Base-by-base conservation (phyloP, 768 basidiomycete species). In the Xerocomus spinulosus region DNA sequence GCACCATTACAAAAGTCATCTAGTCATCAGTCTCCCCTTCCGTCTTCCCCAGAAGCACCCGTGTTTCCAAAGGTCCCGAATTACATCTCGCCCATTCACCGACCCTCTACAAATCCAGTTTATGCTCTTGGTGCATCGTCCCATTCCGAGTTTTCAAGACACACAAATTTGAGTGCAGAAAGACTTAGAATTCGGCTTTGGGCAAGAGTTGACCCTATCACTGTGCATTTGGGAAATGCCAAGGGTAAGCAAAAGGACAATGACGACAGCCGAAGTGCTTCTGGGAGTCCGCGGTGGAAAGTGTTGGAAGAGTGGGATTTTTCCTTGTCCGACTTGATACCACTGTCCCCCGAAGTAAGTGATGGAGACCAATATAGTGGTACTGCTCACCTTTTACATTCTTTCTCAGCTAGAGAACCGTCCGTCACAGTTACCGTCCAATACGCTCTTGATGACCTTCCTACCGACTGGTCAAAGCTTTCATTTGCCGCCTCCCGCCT, bases 71-170 rank as follows among this genome's bases (percentile, higher is more conserved):
- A 54, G 35, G 60, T 67, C 9, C 81, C 87, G 3, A 78, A 87
- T 59, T 93, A 83, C 63, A 75, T 92, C 40, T 95, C 92, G 2
- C 75, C 80, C 0, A 74, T 89, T 41, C 92, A 92, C 62, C 75
- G 72, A 20, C 86, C 91, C 4, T 94, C 92, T 1, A 92, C 86
- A 1, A 88, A 92, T 62, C 93, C 93, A 1, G 66, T 72, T 20
- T 95, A 92, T 56, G 46, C 73, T 1, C 68, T 87, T 15, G 82
- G 92, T 57, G 62, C 73, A 7, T 68, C 59, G 13, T 70, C 75
- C 5, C 63, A 70, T 26, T 66, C 64, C 23, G 81, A 83, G 41
- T 83, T 84, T 58, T 72, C 77, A 0, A 64, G 70, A 15, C 77
- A 75, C 68, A 73, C 75, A 2, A 73, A 87, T 57, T 62, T 77